Base-by-base conservation (phyloP, 257 asterid species). In the Solanum bulbocastanum region DNA sequence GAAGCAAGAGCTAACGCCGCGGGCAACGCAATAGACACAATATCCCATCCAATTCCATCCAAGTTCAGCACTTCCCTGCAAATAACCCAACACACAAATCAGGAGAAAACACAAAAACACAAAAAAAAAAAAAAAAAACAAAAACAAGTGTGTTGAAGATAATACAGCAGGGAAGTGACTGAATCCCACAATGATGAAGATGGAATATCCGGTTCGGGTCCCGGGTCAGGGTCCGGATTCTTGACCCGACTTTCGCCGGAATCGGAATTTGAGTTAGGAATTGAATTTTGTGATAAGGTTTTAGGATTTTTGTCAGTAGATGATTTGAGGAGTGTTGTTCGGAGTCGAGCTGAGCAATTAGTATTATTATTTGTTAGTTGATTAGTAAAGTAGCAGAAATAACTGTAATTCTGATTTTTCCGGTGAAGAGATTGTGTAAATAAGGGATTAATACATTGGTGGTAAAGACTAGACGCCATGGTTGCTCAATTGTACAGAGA, bases 1-100 rank as follows among this genome's bases (percentile, higher is more conserved):
- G 98, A 98, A 0, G 96, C 96, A 46, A 96, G 98, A 88, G 99
- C 98, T 90, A 96, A 87, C 32, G 99, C 98, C 4, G 99, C 98
- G 1, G 98, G 98, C 88, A 93, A 66, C 32, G 99, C 98, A 83
- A 96, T 95, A 7, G 98, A 94, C 87, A 96, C 87, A 87, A 96
- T 94, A 66, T 96, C 96, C 92, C 92, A 46, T 87, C 95, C 97
- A 56, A 94, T 88, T 68, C 94, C 98, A 91, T 92, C 98, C 74
- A 94, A 85, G 84, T 88, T 93, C 87, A 93, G 89, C 62, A 36
- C 92, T 83, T 91, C 91, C 91, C 99, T 96, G 88, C 82, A 89
- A 58, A 90, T 88, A 86, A 72, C 71, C 60, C 89, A 86, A 44
- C 69, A 10, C 40, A 36, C 68, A 68, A 84, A 86, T 66, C 78